These are phyloP conservation scores for Leccinum solheimii DNA, from an alignment of 1,284 basidiomycete genomes.

Conservation along the genomic window DNA sequence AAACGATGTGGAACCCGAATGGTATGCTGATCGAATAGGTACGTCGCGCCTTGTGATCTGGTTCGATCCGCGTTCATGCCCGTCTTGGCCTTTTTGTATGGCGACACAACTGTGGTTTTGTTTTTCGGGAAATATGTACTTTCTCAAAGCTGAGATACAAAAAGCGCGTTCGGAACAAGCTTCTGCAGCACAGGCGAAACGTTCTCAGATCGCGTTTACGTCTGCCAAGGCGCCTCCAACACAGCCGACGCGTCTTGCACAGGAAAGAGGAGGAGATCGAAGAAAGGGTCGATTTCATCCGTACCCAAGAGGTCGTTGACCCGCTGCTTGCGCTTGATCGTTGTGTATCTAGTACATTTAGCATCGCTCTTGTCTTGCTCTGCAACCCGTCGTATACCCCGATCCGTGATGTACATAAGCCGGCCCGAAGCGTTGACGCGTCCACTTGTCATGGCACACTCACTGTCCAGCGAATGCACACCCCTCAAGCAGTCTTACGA, in stretches of 20 bases:
- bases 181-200: slow-evolving; percentile 31
- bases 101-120: background rate
- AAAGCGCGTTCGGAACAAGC: slow-evolving; percentile 43
- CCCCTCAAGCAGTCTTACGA: slow-evolving; percentile 89
- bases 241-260: slow-evolving; percentile 11
- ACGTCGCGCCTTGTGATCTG: slow-evolving; percentile 23
- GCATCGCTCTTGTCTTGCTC: slow-evolving; percentile 3
- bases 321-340: background rate
- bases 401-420: slow-evolving; percentile 22
- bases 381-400: slow-evolving; percentile 1
- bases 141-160: slow-evolving; percentile 44
- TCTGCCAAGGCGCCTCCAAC: slow-evolving; percentile 21
- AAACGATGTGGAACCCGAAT: slow-evolving; percentile 56
- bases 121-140: slow-evolving; percentile 27
- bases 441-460: slow-evolving; percentile 56
- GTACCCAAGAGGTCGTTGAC: slow-evolving; percentile 27
- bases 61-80: slow-evolving; percentile 28
- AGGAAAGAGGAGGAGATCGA: slow-evolving; percentile 22
- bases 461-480: slow-evolving; percentile 81
- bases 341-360: slow-evolving; percentile 22
- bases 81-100: background rate
- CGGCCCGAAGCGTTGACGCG: background rate
- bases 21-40: slow-evolving; percentile 74
- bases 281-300: slow-evolving; percentile 31
- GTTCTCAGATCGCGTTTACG: slow-evolving; percentile 37